Conservation (phyloP, 2,329 filamentous ascomycete genomes). For the Neocatenulostroma microsporum region DNA sequence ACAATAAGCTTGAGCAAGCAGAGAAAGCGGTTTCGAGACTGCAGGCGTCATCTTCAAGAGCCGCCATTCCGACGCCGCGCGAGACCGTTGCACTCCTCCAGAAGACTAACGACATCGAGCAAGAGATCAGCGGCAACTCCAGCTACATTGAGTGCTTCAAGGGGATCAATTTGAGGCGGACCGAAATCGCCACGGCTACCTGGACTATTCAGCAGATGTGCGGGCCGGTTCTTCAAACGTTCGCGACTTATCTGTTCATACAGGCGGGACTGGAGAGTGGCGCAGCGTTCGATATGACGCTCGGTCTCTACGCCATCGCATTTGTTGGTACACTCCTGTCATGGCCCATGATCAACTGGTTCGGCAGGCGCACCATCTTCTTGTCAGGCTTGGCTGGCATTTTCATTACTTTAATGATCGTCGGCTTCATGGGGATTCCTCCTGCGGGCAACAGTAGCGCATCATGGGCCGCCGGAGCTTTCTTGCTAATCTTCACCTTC, state of each 20-base stretch:
- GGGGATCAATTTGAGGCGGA: constrained; percentile 41
- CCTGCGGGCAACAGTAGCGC: constrained; percentile 7
- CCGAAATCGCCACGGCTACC: constrained; percentile 42
- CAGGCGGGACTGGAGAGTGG: constrained; percentile 36
- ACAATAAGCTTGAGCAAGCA: constrained; percentile 51
- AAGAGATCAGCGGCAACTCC: constrained; percentile 41
- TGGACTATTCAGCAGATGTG: constrained; percentile 39
- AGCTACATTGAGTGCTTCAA: constrained; percentile 47
- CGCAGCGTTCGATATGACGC: constrained; percentile 35
- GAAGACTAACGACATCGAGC: constrained; percentile 60
- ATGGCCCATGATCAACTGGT: constrained; percentile 65
- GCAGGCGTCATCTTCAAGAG: constrained; percentile 44
- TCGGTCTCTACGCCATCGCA: constrained; percentile 54
- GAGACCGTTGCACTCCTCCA: constrained; percentile 86
- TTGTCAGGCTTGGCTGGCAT: constrained; percentile 63
- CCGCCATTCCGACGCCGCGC: constrained; percentile 61
- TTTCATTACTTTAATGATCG: constrained; percentile 46
- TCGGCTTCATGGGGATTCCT: constrained; percentile 23
- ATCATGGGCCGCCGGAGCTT: constrained; percentile 36
- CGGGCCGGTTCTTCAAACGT: constrained; percentile 37
- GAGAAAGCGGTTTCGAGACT: constrained; percentile 56
- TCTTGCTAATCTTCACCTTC: constrained; percentile 47
- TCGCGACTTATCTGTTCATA: constrained; percentile 39
- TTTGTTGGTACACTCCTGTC: constrained; percentile 71
- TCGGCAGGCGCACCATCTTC: constrained; percentile 68